Base-by-base conservation (phyloP, 768 basidiomycete species). In the Calocera cornea region DNA sequence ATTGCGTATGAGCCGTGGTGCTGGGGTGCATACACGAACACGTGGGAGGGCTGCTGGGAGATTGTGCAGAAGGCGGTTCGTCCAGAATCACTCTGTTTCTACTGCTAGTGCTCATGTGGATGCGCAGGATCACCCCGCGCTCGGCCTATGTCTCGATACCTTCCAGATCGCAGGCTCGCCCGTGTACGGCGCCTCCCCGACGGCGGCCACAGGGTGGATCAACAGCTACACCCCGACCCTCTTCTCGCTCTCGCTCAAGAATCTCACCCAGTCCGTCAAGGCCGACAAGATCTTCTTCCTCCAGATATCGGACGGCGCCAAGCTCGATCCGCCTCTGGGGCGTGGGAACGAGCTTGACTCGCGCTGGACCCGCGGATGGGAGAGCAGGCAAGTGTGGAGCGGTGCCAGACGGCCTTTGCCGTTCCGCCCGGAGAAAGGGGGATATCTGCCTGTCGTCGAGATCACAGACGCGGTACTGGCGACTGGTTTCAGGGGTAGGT, bases 1-100 rank as follows among this genome's bases (percentile, higher is more conserved):
- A 76, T 75, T 22, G 76, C 75, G 33, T 76, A 76, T 40, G 75
- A 76, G 68, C 71, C 75, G 73, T 76, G 76, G 75, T 72, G 74
- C 16, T 76, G 76, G 76, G 75, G 74, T 12, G 67, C 65, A 2
- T 72, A 76, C 67, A 72, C 75, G 74, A 75, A 76, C 64, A 75
- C 75, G 8, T 76, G 75, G 75, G 72, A 75, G 65, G 68, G 73
- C 67, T 72, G 69, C n/a, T 74, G 74, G 74, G 75, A 75, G 27
- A 69, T 76, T 24, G 44, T 47, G 24, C 44, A 47, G 44, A 47
- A 47, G 24, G 44, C 19, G 19, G 44, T 47, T 5, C 44, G 44
- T 47, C 8, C 44, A 3, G 19, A 8, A 3, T 19, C 7, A 17
- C 19, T 47, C 44, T 24, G 19, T 47, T 47, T 24, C 14, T 5